Conservation (phyloP, 192 early-diverging fungal genomes). For the Pilaira anomala region DNA sequence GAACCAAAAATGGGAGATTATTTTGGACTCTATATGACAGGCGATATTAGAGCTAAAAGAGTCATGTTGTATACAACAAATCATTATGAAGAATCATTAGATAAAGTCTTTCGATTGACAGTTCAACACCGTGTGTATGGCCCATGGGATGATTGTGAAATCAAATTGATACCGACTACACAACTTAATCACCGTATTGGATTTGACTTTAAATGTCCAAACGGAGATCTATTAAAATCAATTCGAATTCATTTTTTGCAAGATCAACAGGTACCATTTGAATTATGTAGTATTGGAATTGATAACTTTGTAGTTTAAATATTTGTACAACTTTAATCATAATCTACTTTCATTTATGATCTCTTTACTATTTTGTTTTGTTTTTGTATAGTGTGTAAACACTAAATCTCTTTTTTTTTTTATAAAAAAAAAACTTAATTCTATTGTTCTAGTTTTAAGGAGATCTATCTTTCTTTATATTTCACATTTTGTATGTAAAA, state of each 20-base stretch:
- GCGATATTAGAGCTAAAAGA: slow-evolving; percentile 10
- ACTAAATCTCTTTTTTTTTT: too few species aligned
- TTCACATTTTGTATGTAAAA: too few species aligned
- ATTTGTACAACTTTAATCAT: not conserved
- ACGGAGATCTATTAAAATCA: not conserved
- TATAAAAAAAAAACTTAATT: too few species aligned
- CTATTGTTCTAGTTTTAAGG: too few species aligned
- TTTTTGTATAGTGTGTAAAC: too few species aligned
- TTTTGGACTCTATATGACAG: slow-evolving; percentile 48
- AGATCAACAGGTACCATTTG: slow-evolving; percentile 2
- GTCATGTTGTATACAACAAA: not conserved
- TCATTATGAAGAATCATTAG: not conserved
- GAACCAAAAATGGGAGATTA: slow-evolving; percentile 43
- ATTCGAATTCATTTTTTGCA: slow-evolving; percentile 16
- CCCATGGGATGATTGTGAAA: not conserved
- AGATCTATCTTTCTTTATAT: too few species aligned
- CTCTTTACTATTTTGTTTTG: too few species aligned
- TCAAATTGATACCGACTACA: not conserved
- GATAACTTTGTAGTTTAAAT: slow-evolving; percentile 26
- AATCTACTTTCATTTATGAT: too few species aligned
- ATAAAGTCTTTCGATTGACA: slow-evolving; percentile 5
- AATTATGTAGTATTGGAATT: slow-evolving; percentile 18
- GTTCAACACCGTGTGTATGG: slow-evolving; percentile 18
- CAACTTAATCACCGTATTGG: not conserved
- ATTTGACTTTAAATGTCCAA: slow-evolving; percentile 1